Evolutionary conservation across 2,329 filamentous ascomycete genomes (phyloP), one percentile per base, ranked within the genome.

Genomic region (Aspergillus ochraceoroseus): DNA sequence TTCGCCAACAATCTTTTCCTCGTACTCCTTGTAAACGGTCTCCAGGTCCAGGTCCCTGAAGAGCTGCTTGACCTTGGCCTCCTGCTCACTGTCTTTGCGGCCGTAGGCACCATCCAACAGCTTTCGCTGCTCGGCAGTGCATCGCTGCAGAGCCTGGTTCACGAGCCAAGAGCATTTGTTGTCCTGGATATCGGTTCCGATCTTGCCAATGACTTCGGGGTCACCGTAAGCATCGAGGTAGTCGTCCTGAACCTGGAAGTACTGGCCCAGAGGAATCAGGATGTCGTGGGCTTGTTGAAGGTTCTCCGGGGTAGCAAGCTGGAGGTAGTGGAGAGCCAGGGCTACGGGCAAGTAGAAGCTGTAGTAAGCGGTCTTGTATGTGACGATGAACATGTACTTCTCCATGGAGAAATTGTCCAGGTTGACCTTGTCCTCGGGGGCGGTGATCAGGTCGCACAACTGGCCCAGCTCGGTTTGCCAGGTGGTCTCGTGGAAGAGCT

Each of bases 141-240:
- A 85, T 48, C 83, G 77, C 64, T 81, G 76, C 44, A 98, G 75
- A 32, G 92, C 92, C 70, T 95, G 83, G 77, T 98, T 98, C 68
- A 98, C 79, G 45, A 98, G 74, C 92, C 92, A 98, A 28, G 87
- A 94, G 77, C 92, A 98, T 78, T 98, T 98, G 79, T 98, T 98
- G 73, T 98, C 92, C 76, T 89, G 83, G 67, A 98, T 98, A 62
- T 98, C 92, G 46, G 92, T 98, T 53, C 92, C 92, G 52, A 96
- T 95, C 80, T 98, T 98, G 68, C 92, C 92, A 64, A 98, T 92
- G 60, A 88, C 79, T 59, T 87, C 80, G 26, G 92, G 88, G 56
- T 90, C 82, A 56, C 90, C 92, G 62, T 92, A 98, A 72, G 94
- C 94, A 75, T 98, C 92, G 38, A 98, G 85, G 72, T 92, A 98